Evolutionary conservation across 2,329 filamentous ascomycete species (phyloP), one percentile per base, ranked within the genome.

Genomic region (Aplosporella prunicola): DNA sequence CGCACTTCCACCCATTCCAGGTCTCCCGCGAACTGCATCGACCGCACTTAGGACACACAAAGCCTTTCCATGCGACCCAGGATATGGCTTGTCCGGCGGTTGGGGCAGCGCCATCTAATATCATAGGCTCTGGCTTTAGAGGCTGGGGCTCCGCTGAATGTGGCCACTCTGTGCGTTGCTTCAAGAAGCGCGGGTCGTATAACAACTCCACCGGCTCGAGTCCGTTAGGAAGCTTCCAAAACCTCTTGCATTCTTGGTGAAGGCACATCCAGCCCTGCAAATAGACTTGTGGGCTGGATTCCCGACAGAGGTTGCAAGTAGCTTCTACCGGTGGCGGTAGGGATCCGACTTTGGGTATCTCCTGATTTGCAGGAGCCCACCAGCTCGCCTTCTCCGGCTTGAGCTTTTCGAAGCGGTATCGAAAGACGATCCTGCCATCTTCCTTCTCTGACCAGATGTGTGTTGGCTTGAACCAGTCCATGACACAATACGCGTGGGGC

Each of bases 381-480:
- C 74, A 83, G 22, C 74, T 76, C 15, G 58, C 58, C 9, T 58
- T 54, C 0, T 50, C 41, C 0, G 69, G 51, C 11, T 77, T 54
- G 0, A 82, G 57, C 43, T 80, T 81, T 52, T 87, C 77, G 3
- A 85, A 69, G 0, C 80, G 72, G 17, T 80, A 67, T 44, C 74
- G 76, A 47, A 72, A 69, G 0, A 67, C 64, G 1, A 53, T 57
- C 5, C 53, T 63, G 1, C 62, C 53, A 1, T 58, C 44, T 4
- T 61, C 61, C 42, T 66, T 69, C 47, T 88, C 82, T 9, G 59
- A 64, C 82, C 82, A 88, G 0, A 85, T 63, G 32, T 80, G 63
- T 0, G 78, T 81, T 9, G 82, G 63, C 32, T 77, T 73, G 52
- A 83, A 87, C 53, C 69, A 77, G n/a, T 67, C 79, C 27, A 87